A percentile compares a stretch with the other conserved stretches of the same genome.
Conservation (phyloP, 2,329 filamentous ascomycete species). For the Rhytidhysteron rufulum region DNA sequence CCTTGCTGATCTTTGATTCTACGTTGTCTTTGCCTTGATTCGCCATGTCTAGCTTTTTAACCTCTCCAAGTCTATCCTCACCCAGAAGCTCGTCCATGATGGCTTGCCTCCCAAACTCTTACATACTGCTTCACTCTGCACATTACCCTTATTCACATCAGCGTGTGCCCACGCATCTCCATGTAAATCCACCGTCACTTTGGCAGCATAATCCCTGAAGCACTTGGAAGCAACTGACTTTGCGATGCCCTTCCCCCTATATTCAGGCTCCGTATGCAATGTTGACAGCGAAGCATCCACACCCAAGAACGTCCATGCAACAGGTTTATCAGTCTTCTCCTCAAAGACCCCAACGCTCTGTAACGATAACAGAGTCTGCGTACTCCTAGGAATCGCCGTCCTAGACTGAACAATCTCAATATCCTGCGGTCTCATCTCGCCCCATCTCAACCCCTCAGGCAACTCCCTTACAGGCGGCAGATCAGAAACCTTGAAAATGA, state of each 20-base stretch:
- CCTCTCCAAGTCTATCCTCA: constrained; percentile 39
- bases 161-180: constrained; percentile 56
- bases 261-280: constrained; percentile 58
- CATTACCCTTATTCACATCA: constrained; percentile 61
- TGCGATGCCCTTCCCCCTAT: constrained; percentile 60
- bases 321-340: constrained; percentile 43
- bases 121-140: constrained; percentile 59
- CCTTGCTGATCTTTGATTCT: too few relatives aligned
- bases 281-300: constrained; percentile 60
- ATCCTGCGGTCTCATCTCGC: constrained; percentile 48
- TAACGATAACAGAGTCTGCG: constrained; percentile 41
- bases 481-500: constrained; percentile 50
- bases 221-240: constrained; percentile 59
- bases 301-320: constrained; percentile 65
- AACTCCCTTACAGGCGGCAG: constrained; percentile 42
- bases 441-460: constrained; percentile 55
- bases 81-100: constrained; percentile 59
- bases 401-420: constrained; percentile 50
- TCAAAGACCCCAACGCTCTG: constrained; percentile 41
- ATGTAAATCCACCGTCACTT: constrained; percentile 25
- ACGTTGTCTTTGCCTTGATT: too few relatives aligned
- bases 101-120: constrained; percentile 56
- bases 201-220: constrained; percentile 43
- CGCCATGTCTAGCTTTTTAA: neutral
- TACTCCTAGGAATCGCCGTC: constrained; percentile 52